Evolutionary conservation across 2,329 filamentous ascomycete species (phyloP).

Genomic region (Xylariaceae sp.): DNA sequence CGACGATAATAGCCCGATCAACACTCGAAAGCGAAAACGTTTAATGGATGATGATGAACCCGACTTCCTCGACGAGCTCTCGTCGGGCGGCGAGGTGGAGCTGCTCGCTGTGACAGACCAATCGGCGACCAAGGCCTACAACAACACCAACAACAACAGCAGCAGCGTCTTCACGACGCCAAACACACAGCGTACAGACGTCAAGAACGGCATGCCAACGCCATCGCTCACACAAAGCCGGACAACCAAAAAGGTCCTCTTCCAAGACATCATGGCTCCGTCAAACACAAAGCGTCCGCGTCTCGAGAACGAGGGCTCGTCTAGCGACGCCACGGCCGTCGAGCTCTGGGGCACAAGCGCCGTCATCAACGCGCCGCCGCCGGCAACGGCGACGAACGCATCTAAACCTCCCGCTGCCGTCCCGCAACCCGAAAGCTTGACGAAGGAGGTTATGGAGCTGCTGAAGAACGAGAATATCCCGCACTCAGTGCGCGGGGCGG

Average conservation of each 20-base stretch:
- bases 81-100: constrained; percentile 28
- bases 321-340: not conserved
- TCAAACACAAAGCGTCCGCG: constrained; percentile 19
- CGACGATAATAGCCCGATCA: too few relatives aligned
- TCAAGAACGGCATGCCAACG: constrained; percentile 26
- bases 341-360: constrained; percentile 22
- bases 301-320: not conserved
- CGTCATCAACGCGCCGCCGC: constrained; percentile 6
- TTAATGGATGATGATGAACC: constrained; percentile 24
- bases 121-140: constrained; percentile 1
- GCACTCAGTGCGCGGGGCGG: constrained; percentile 31
- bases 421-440: constrained; percentile 30
- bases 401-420: not conserved
- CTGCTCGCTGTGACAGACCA: constrained; percentile 22
- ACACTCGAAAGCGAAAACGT: constrained; percentile 17
- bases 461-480: constrained; percentile 42
- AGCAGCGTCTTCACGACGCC: constrained; percentile 11
- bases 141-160: not conserved
- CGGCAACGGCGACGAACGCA: too few relatives aligned
- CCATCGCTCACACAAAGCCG: constrained; percentile 20
- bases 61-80: constrained; percentile 27
- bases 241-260: constrained; percentile 24
- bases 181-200: constrained; percentile 5
- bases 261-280: not conserved
- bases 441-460: constrained; percentile 45